Percentiles rank a stretch among this genome's conserved stretches.
Conservation (phyloP, 345 rosid species). For the Kernera saxatilis region DNA sequence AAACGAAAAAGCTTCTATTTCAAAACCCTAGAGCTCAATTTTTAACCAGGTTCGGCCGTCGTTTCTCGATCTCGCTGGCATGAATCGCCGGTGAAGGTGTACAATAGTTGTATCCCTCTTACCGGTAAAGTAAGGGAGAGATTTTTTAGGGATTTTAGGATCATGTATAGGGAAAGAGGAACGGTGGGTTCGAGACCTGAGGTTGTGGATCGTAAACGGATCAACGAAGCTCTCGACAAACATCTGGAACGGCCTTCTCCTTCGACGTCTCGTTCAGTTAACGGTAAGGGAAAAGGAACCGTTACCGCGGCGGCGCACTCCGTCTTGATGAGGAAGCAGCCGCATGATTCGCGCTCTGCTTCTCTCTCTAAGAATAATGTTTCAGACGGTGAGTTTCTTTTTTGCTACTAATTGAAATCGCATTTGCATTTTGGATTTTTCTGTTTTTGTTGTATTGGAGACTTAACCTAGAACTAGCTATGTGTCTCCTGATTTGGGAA, state of each 20-base stretch:
- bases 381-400: slow-evolving; percentile 48
- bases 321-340: slow-evolving; percentile 46
- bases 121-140: background rate
- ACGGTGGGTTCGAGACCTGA: slow-evolving; percentile 59
- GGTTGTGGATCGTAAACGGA: slow-evolving; percentile 72
- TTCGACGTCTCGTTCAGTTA: slow-evolving; percentile 54
- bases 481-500: slow-evolving; percentile 1
- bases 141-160: background rate
- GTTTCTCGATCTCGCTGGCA: slow-evolving; percentile 6
- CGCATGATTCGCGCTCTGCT: slow-evolving; percentile 41
- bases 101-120: background rate
- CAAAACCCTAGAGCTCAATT: slow-evolving; percentile 29
- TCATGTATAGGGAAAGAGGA: slow-evolving; percentile 41
- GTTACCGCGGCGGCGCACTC: slow-evolving; percentile 22
- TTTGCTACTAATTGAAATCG: background rate
- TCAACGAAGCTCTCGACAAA: slow-evolving; percentile 64
- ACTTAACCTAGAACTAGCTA: background rate
- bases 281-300: slow-evolving; percentile 58
- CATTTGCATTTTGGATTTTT: background rate
- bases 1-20: background rate
- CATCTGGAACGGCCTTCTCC: slow-evolving; percentile 83
- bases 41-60: background rate
- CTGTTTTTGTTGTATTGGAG: background rate
- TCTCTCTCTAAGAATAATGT: slow-evolving; percentile 48
- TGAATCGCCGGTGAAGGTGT: slow-evolving; percentile 12